A percentile compares a stretch with the other conserved stretches of the same genome.
phyloP scores from a whole-genome alignment of 768 basidiomycete genomes.

The Filobasidium floriforme region DNA sequence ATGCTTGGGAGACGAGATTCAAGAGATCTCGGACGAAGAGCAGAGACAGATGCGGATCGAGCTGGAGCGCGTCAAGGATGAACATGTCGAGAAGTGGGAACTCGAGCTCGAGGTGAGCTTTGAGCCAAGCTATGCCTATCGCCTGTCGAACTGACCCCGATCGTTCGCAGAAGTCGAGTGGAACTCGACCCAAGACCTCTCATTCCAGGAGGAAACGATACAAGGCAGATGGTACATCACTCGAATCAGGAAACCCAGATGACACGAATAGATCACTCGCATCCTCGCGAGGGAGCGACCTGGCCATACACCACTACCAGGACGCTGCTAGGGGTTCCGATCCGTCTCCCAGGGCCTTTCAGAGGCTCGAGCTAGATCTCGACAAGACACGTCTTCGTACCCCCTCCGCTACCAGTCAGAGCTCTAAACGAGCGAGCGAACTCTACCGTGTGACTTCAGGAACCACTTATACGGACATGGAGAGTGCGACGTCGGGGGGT shows the following conservation, averaged over 20 bases:
- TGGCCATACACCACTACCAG: neutral
- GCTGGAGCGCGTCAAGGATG: neutral
- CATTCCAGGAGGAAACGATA: neutral
- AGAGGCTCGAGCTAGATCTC: neutral
- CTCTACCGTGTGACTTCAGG: neutral
- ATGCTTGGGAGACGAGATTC: conserved; percentile 8
- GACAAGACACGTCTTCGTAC: neutral
- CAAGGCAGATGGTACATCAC: neutral
- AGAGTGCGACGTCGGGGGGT: neutral
- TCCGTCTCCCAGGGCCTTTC: neutral
- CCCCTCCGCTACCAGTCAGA: neutral
- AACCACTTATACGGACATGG: neutral
- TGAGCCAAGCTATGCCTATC: neutral
- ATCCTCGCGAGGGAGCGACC: neutral
- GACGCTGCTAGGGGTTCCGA: neutral
- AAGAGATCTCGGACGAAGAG: conserved; percentile 1
- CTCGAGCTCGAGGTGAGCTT: conserved; percentile 3
- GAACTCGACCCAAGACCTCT: neutral
- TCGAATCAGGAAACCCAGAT: neutral
- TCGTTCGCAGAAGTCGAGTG: neutral
- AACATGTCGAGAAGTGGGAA: neutral
- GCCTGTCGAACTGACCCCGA: neutral
- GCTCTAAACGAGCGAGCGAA: neutral
- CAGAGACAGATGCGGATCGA: neutral
- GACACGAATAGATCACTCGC: neutral